Evolutionary conservation across 805 yeast species (phyloP).

Genomic region (Candida chilensis): DNA sequence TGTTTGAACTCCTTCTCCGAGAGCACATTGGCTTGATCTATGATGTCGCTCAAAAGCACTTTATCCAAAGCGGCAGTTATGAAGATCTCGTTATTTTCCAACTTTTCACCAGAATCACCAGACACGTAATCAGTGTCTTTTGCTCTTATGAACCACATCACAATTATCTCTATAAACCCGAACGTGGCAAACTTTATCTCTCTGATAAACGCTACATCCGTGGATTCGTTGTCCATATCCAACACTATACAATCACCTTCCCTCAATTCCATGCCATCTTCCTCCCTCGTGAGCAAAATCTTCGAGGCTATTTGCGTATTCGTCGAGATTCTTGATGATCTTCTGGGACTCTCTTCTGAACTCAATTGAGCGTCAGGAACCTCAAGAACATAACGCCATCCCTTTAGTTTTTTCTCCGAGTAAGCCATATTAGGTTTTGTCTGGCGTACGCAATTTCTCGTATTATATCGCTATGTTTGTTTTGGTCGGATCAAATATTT

Average conservation of each 20-base stretch:
- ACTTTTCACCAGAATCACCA: not conserved
- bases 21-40: constrained; percentile 34
- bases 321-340: constrained; percentile 6
- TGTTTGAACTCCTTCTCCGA: constrained; percentile 21
- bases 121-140: constrained; percentile 22
- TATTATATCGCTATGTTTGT: too few relatives aligned
- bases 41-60: constrained; percentile 30
- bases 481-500: too few relatives aligned
- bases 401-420: constrained; percentile 14
- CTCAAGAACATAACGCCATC: constrained; percentile 21
- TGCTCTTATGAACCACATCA: constrained; percentile 34
- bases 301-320: not conserved
- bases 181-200: constrained; percentile 44
- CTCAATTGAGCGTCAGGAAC: constrained; percentile 3
- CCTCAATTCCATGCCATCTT: constrained; percentile 37
- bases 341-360: constrained; percentile 10
- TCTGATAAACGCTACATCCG: constrained; percentile 37
- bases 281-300: constrained; percentile 25
- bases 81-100: constrained; percentile 36
- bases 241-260: constrained; percentile 45
- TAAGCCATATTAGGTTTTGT: too few relatives aligned
- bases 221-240: constrained; percentile 16
- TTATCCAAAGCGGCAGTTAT: constrained; percentile 41
- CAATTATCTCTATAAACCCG: constrained; percentile 36
- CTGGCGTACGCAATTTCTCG: too few relatives aligned